phyloP scores from a whole-genome alignment of 352 stramenopile genomes.

The Pythium phragmiticola region DNA sequence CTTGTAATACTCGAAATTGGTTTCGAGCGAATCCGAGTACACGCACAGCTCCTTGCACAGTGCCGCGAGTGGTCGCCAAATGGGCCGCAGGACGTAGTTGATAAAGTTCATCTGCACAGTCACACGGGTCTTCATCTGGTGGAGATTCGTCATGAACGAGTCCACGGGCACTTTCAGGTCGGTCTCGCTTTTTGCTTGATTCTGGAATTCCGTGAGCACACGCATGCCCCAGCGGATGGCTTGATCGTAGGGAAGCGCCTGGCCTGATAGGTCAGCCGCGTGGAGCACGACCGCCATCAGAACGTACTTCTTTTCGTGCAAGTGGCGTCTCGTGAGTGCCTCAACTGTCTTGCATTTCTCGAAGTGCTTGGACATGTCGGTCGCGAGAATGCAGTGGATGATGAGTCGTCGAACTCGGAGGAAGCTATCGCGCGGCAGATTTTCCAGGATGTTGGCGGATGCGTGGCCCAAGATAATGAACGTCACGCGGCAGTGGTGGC shows the following conservation, averaged over 20 bases:
- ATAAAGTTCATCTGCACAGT: constrained; percentile 75
- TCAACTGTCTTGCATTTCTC: constrained; percentile 42
- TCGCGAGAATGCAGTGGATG: too few relatives aligned
- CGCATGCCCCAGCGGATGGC: constrained; percentile 54
- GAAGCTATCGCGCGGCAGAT: too few relatives aligned
- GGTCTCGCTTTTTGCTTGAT: constrained; percentile 54
- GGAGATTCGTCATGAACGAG: constrained; percentile 71
- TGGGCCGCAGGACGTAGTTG: constrained; percentile 72
- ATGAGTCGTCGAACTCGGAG: too few relatives aligned
- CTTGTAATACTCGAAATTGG: constrained; percentile 66
- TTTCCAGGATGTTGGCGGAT: constrained; percentile 44
- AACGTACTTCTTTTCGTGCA: constrained; percentile 52
- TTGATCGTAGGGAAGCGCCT: constrained; percentile 49
- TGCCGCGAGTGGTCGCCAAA: constrained; percentile 61
- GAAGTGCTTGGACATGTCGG: too few relatives aligned
- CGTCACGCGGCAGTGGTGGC: constrained; percentile 73
- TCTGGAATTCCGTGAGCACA: constrained; percentile 72
- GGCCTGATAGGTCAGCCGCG: constrained; percentile 66
- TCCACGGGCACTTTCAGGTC: constrained; percentile 52
- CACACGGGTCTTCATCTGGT: constrained; percentile 47
- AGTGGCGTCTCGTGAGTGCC: constrained; percentile 51
- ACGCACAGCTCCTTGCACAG: constrained; percentile 58
- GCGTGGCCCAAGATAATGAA: constrained; percentile 41
- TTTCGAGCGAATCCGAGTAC: constrained; percentile 55
- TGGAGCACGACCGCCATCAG: constrained; percentile 75